These are phyloP conservation scores for Pseudocercospora crystallina DNA, from an alignment of 2,329 filamentous ascomycete genomes.

Conservation along the genomic window DNA sequence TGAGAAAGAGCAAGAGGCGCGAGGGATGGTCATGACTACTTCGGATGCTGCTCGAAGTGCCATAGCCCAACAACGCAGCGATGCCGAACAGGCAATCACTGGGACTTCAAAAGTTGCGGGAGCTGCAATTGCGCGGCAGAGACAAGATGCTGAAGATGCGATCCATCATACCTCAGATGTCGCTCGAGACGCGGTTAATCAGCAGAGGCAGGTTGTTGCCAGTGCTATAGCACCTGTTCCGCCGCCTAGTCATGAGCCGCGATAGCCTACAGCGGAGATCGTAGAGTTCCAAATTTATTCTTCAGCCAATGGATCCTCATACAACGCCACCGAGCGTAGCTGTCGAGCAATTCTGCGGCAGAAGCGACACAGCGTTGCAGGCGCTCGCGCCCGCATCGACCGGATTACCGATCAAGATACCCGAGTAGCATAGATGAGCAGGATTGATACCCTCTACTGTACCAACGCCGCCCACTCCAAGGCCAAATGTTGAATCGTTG, in stretches of 20 bases:
- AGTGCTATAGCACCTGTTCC: conserved; percentile 7
- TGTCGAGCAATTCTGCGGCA: conserved; percentile 9
- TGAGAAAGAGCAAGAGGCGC: conserved; percentile 10
- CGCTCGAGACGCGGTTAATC: neutral
- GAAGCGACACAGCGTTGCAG: conserved; percentile 3
- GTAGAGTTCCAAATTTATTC: too few relatives aligned
- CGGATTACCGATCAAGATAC: conserved; percentile 7
- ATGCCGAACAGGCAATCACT: conserved; percentile 3
- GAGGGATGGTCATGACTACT: neutral
- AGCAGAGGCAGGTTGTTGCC: conserved; percentile 2
- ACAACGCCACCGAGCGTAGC: conserved; percentile 1
- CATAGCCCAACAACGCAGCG: conserved; percentile 6
- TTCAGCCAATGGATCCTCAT: too few relatives aligned
- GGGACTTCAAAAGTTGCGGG: conserved; percentile 2
- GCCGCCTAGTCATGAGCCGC: too few relatives aligned
- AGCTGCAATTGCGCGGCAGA: conserved; percentile 4
- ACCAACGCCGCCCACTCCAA: conserved; percentile 10
- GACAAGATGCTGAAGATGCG: conserved; percentile 6
- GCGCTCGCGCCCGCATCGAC: conserved; percentile 7
- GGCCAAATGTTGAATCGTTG: conserved; percentile 11
- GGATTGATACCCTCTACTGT: conserved; percentile 9
- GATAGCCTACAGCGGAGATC: too few relatives aligned
- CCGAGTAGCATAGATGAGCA: conserved; percentile 15
- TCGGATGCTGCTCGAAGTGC: conserved; percentile 10
- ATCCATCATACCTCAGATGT: conserved; percentile 8